These are phyloP conservation scores for Yamadazyma spencermartinsiae DNA, from an alignment of 1,139 yeast species.

Conservation along the genomic window DNA sequence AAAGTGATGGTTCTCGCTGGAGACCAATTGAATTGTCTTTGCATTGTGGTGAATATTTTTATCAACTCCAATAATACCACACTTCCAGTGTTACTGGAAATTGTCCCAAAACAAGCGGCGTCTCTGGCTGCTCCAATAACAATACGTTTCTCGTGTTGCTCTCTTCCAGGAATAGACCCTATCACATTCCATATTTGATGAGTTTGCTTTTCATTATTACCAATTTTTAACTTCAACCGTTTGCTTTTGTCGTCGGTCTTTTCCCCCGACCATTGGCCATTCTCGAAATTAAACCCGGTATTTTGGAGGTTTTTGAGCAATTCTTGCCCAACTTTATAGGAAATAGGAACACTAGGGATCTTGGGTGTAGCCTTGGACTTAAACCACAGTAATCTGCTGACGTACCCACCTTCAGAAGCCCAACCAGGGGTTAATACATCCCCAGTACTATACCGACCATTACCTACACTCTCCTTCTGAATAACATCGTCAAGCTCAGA, in stretches of 20 bases:
- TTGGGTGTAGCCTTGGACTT: slow-evolving; percentile 60
- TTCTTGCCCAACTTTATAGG: slow-evolving; percentile 64
- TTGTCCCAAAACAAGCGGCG: slow-evolving; percentile 73
- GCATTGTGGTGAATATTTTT: slow-evolving; percentile 67
- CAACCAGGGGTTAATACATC: slow-evolving; percentile 81
- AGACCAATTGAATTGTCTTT: slow-evolving; percentile 68
- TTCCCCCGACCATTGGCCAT: slow-evolving; percentile 31
- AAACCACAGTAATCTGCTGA: slow-evolving; percentile 39
- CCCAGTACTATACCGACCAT: slow-evolving; percentile 69
- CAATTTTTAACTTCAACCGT: slow-evolving; percentile 38
- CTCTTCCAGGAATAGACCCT: slow-evolving; percentile 78
- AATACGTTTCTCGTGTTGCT: slow-evolving; percentile 72
- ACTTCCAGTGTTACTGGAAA: slow-evolving; percentile 75
- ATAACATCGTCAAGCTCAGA: slow-evolving; percentile 50
- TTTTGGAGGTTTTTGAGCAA: slow-evolving; percentile 50
- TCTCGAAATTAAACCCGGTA: slow-evolving; percentile 43
- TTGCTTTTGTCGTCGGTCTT: slow-evolving; percentile 26
- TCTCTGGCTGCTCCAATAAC: slow-evolving; percentile 87
- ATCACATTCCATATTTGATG: slow-evolving; percentile 80
- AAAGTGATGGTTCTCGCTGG: slow-evolving; percentile 84
- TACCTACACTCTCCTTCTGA: slow-evolving; percentile 65
- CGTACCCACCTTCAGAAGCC: slow-evolving; percentile 50
- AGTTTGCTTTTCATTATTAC: slow-evolving; percentile 52
- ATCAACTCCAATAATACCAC: slow-evolving; percentile 71
- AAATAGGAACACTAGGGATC: slow-evolving; percentile 75